Evolutionary conservation across 768 basidiomycete species (phyloP).

Genomic region (Trametes gibbosa): DNA sequence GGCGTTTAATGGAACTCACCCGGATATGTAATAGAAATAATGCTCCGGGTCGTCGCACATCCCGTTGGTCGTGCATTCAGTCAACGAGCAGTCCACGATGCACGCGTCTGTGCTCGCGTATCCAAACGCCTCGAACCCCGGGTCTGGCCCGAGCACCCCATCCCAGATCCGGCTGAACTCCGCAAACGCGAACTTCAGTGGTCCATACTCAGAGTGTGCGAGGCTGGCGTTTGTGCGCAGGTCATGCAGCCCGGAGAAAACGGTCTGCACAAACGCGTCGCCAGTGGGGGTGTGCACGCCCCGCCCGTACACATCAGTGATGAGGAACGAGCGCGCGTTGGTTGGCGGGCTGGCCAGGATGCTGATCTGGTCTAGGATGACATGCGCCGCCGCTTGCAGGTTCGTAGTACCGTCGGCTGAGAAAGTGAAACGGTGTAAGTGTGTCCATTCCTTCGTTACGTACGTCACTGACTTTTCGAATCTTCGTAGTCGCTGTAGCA

Average conservation of each 20-base stretch:
- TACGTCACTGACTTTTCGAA: constrained; percentile 35
- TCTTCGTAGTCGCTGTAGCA: constrained; percentile 41
- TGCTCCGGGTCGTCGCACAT: constrained; percentile 37
- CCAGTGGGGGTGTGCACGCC: constrained; percentile 41
- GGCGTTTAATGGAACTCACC: constrained; percentile 32
- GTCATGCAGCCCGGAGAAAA: constrained; percentile 41
- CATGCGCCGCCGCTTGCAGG: constrained; percentile 43
- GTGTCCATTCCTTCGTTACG: not conserved
- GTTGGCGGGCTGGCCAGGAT: constrained; percentile 49
- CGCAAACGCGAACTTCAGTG: constrained; percentile 40
- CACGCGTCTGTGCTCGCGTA: constrained; percentile 37
- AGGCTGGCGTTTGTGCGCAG: constrained; percentile 29
- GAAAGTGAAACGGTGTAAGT: not conserved
- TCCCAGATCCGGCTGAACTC: constrained; percentile 51
- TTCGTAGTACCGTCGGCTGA: constrained; percentile 44
- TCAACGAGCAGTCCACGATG: constrained; percentile 14
- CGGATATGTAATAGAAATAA: constrained; percentile 51
- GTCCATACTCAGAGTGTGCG: not conserved
- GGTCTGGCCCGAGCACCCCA: constrained; percentile 41
- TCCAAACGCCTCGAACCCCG: constrained; percentile 49
- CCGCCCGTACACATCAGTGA: constrained; percentile 50
- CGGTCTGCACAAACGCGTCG: constrained; percentile 45
- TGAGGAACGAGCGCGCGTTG: constrained; percentile 47
- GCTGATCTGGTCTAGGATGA: constrained; percentile 43
- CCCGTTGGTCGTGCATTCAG: constrained; percentile 20